Evolutionary conservation across 495 filamentous ascomycete species (phyloP), one percentile per base, ranked within the genome.

Genomic region (Aspergillus sclerotiicarbonarius): DNA sequence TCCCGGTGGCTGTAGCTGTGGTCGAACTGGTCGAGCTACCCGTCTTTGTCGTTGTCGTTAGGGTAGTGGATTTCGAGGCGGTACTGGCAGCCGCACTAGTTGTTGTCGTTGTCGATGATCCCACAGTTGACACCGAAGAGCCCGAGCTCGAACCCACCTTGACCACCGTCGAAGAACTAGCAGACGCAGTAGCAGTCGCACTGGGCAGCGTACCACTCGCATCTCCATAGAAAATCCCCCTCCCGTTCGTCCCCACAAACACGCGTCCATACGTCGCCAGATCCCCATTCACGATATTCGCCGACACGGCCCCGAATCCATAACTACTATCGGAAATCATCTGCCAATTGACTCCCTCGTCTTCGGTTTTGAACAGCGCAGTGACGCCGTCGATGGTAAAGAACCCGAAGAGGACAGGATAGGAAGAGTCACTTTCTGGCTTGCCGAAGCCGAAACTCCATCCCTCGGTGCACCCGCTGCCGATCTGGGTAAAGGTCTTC

Each of bases 241-340:
- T 25, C 9, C 59, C 59, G 30, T 61, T 61, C 0, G 59, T 61
- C 0, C 59, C 59, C 29, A 61, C 59, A 48, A 57, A 61, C 0
- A 61, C 53, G 0, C 53, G 48, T 0, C 59, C 59, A 46, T 61
- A 61, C 0, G 20, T 61, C 18, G n/a, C 31, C 48, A 57, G 3
- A 21, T 61, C 59, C 4, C 46, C 59, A 48, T 57, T 57, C 7
- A 61, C 59, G 13, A 61, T 47, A 32, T 61, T 61, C 30, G 59
- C 59, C 1, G 48, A 30, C 7, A 41, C 59, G 18, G 59, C 48
- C 3, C 59, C 59, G 20, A 61, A 61, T 16, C 59, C 59, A 37
- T 61, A 48, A 4, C 37, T 20, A 8, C 41, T 37, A 19, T 61
- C 59, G 16, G 59, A 61, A 18, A 61, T 61, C 9, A 32, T 5